Base-by-base conservation (phyloP, 2,329 filamentous ascomycete species). In the Trichoderma sp. region DNA sequence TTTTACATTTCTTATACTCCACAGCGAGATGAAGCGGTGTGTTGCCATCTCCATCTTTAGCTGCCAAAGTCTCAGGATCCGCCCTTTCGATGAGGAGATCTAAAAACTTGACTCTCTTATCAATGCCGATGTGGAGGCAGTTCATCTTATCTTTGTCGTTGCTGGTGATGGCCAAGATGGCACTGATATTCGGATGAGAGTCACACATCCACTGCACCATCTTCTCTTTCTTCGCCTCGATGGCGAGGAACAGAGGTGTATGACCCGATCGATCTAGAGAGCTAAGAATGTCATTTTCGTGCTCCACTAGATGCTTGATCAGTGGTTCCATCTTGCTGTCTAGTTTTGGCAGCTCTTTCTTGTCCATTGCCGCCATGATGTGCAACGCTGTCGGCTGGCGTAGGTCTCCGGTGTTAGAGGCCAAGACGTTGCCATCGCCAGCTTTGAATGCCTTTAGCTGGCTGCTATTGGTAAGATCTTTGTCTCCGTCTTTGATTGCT, bases 11-110 rank as follows among this genome's bases (percentile, higher is more conserved):
- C 13, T 73, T 70, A 46, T 72, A 73, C 51, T 73, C 69, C 28
- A 74, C 73, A 8, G 73, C 73, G 14, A 74, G 71, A 59, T 75
- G 73, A 13, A 75, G 70, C 11, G 72, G 73, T 14, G 71, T 74
- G 56, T 74, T 71, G 0, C 70, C 69, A 13, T 70, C 56, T n/a
- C 59, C 59, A 11, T 60, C n/a, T 8, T 51, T 72, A 13, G 72
- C 72, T 21, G 70, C 70, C 1, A 72, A 37, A 6, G 68, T 63
- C n/a, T 55, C 34, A 1, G 70, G 39, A 8, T 69, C 63, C 26
- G 71, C 72, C 14, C 34, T 72, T 2, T 69, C 69, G 16, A 73
- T 59, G 7, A 73, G 70, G 5, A 71, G 54, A 37, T 68, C 64
- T 10, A 73, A 63, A 32, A 73, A 73, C 24, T 65, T 73, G 67